Base-by-base conservation (phyloP, 2,329 filamentous ascomycete species). In the Ampelomyces quisqualis region DNA sequence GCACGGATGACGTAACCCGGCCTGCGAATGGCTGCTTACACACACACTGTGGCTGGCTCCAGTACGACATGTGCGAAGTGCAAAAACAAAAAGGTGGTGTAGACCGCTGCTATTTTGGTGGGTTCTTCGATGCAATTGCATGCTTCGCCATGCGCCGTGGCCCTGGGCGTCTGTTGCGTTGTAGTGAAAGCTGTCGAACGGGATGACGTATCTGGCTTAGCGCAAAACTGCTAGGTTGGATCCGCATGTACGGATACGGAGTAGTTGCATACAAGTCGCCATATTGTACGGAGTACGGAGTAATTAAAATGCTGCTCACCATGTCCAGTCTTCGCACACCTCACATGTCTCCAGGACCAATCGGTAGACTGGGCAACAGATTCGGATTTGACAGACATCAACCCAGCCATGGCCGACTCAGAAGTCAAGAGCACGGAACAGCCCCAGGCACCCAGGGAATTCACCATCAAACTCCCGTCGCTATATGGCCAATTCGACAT, bases 1-100 rank as follows among this genome's bases (percentile, higher is more conserved):
- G 28, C 15, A 34, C 44, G 38, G 52, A 55, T 59, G 56, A 59
- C 56, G 56, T 59, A 59, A 59, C 45, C 15, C 36, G 14, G 33
- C 28, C 14, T 35, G 47, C 40, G 39, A 28, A 33, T 32, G 28
- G 18, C 31, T 38, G 41, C 40, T 43, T 39, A 42, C 34, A 23
- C 3, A 27, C 37, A 17, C 2, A 26, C 7, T 15, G 5, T 7
- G 29, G 14, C 31, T 34, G 22, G 18, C 26, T 14, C 20, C 32
- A 39, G 40, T 21, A n/a, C 34, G 7, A 8, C n/a, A 7, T 24
- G 3, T 24, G 22, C 6, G 9, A 27, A 13, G 15, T 36, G 17
- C 29, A 10, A 18, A 17, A 19, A 32, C 9, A 20, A 19, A 20
- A n/a, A n/a, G n/a, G n/a, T n/a, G n/a, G n/a, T n/a, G n/a, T n/a